Percentiles rank a stretch among this genome's conserved stretches.
Evolutionary conservation across 306 rosid species (phyloP).

Genomic region (Begonia masoniana): DNA sequence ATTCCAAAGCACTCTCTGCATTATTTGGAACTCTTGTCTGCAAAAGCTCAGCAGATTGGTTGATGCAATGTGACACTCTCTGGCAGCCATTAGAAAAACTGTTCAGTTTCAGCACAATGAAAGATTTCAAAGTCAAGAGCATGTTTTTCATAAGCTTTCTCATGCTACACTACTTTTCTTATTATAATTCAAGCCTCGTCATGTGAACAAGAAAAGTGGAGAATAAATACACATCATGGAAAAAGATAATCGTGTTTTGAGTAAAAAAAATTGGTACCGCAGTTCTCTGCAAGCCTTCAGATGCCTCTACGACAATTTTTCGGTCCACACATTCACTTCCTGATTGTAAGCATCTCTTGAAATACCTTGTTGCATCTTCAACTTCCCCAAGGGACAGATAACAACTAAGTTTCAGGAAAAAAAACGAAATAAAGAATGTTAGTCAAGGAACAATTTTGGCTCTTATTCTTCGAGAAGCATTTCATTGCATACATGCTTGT

Average conservation of each 20-base stretch:
- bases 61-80: conserved; percentile 58
- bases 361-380: conserved; percentile 53
- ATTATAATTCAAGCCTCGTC: too few relatives aligned
- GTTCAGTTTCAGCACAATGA: conserved; percentile 16
- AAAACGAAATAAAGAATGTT: not conserved
- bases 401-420: conserved; percentile 35
- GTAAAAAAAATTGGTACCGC: conserved; percentile 34
- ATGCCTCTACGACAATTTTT: conserved; percentile 76
- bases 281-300: conserved; percentile 85
- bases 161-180: not conserved
- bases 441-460: not conserved
- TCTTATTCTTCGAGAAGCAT: conserved; percentile 3
- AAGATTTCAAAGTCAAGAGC: not conserved
- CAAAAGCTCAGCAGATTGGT: conserved; percentile 45
- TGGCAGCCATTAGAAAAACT: conserved; percentile 29
- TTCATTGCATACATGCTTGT: not conserved
- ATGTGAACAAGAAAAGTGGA: too few relatives aligned
- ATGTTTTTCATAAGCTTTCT: not conserved
- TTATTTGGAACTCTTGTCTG: conserved; percentile 40
- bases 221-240: too few relatives aligned
- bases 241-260: too few relatives aligned
- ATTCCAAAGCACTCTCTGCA: conserved; percentile 44
- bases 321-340: conserved; percentile 73
- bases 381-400: conserved; percentile 86
- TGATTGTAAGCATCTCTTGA: conserved; percentile 72